phyloP scores from a whole-genome alignment of 371 early-diverging fungal genomes.

The Mortierella sp. region DNA sequence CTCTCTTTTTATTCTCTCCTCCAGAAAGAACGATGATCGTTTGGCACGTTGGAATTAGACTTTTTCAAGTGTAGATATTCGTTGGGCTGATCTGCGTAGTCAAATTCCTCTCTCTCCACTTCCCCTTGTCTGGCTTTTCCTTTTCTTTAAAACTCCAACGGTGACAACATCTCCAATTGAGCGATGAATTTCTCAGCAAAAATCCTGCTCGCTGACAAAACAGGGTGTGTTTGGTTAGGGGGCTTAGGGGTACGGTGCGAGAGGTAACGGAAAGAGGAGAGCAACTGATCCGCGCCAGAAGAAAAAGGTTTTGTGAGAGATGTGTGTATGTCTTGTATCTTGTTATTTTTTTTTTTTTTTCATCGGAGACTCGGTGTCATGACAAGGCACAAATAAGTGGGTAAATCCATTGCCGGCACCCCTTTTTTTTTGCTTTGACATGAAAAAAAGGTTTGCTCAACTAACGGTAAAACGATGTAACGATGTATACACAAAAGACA shows the following conservation, averaged over 20 bases:
- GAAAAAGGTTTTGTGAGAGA: not conserved
- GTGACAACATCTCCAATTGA: not conserved
- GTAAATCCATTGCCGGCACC: constrained; percentile 29
- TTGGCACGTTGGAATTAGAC: not conserved
- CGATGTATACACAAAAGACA: not conserved
- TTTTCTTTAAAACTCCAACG: not conserved
- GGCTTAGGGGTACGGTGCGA: not conserved
- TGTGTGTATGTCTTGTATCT: not conserved
- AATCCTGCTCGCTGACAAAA: not conserved
- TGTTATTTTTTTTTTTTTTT: not conserved
- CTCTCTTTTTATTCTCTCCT: not conserved
- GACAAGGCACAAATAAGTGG: too few relatives aligned
- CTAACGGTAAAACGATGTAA: not conserved
- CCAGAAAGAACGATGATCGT: not conserved
- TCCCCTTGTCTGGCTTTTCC: not conserved
- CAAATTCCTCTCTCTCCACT: not conserved
- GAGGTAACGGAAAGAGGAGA: not conserved
- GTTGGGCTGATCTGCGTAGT: not conserved
- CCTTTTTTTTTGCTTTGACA: not conserved
- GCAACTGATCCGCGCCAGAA: not conserved
- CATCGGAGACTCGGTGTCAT: constrained; percentile 15
- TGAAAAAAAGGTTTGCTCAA: too few relatives aligned
- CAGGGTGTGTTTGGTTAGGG: not conserved
- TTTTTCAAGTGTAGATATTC: not conserved
- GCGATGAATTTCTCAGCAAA: not conserved